Evolutionary conservation across 768 basidiomycete genomes (phyloP).

Genomic region (Dacryopinax spathularia): DNA sequence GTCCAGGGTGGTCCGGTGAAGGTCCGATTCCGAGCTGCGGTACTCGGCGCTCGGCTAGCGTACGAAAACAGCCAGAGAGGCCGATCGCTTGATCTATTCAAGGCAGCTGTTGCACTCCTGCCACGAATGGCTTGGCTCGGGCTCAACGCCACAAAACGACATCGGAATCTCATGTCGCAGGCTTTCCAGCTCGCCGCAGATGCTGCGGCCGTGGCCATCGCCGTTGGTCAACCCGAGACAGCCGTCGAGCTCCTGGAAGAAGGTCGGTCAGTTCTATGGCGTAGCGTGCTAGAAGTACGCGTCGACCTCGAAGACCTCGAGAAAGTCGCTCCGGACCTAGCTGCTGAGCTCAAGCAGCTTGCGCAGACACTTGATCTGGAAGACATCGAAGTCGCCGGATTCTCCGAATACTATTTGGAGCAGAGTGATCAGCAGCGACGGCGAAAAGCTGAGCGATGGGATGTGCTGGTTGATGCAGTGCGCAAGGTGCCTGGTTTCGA

Average conservation of each 20-base stretch:
- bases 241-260: constrained; percentile 24
- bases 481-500: constrained; percentile 12
- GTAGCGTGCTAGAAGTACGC: constrained; percentile 17
- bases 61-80: background rate
- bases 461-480: constrained; percentile 11
- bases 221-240: constrained; percentile 14
- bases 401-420: constrained; percentile 7
- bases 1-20: constrained; percentile 14
- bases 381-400: background rate
- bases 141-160: constrained; percentile 13
- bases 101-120: constrained; percentile 18
- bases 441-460: constrained; percentile 16
- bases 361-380: constrained; percentile 10
- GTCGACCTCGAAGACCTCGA: constrained; percentile 13
- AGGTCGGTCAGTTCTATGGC: constrained; percentile 26
- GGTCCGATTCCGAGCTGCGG: background rate
- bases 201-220: constrained; percentile 21
- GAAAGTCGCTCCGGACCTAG: constrained; percentile 14
- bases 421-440: constrained; percentile 14
- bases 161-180: constrained; percentile 12
- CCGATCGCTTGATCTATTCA: constrained; percentile 22
- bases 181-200: constrained; percentile 17
- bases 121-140: constrained; percentile 14
- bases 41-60: background rate
- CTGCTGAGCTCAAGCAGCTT: constrained; percentile 5